phyloP scores from a whole-genome alignment of 495 filamentous ascomycete species.

The Aspergillus steynii region DNA sequence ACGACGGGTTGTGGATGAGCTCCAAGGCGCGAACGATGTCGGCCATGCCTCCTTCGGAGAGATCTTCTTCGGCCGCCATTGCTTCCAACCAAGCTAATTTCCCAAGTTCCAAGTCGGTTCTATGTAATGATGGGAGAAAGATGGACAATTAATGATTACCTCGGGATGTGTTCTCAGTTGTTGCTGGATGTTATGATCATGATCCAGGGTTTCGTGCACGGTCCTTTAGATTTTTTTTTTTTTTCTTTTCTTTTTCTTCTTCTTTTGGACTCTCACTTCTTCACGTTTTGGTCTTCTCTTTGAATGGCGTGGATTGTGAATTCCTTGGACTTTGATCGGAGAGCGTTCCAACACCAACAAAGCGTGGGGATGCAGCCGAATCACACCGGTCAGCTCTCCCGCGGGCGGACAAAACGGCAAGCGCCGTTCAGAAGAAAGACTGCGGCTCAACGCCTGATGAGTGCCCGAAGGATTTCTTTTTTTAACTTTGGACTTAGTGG shows the following conservation, averaged over 20 bases:
- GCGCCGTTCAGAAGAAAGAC: constrained; percentile 1
- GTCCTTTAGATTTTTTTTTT: background rate
- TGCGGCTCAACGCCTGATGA: constrained; percentile 4
- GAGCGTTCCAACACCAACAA: background rate
- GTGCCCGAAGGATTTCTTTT: constrained; percentile 6
- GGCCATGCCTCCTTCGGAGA: constrained; percentile 45
- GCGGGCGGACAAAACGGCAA: constrained; percentile 9
- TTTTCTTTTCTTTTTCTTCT: background rate
- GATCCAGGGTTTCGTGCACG: constrained; percentile 7
- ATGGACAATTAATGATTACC: constrained; percentile 7
- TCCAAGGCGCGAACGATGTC: constrained; percentile 79
- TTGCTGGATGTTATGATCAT: constrained; percentile 3
- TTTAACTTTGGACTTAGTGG: background rate
- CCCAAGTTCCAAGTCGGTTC: background rate
- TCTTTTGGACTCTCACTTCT: too few relatives aligned
- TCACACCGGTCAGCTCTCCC: constrained; percentile 5
- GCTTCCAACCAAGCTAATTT: constrained; percentile 5
- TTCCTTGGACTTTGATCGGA: too few relatives aligned
- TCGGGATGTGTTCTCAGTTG: background rate
- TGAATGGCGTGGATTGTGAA: background rate
- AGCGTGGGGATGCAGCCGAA: background rate
- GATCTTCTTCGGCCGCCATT: constrained; percentile 43
- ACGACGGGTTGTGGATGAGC: constrained; percentile 79
- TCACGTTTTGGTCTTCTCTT: background rate
- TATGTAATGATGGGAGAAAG: background rate